Evolutionary conservation across 2,329 filamentous ascomycete genomes (phyloP).

Genomic region (Calonectria henricotiae): DNA sequence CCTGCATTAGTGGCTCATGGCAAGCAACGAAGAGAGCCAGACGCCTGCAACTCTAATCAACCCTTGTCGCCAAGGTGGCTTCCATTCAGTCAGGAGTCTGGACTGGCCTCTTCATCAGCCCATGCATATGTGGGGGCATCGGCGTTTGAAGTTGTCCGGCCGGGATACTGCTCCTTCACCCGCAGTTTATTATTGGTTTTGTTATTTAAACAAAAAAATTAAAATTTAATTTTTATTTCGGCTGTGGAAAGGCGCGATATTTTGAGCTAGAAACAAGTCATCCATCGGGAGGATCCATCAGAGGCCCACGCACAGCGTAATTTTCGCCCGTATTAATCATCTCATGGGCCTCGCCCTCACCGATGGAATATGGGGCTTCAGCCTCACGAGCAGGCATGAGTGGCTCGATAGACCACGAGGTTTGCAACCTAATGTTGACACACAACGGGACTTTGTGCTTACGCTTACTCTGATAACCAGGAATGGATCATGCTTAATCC

Average conservation of each 20-base stretch:
- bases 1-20: slow-evolving; percentile 47
- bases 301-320: slow-evolving; percentile 13
- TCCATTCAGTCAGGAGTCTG: slow-evolving; percentile 45
- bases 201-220: too few relatives aligned
- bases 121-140: slow-evolving; percentile 38
- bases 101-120: slow-evolving; percentile 45
- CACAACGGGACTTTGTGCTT: slow-evolving; percentile 41
- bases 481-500: slow-evolving; percentile 37
- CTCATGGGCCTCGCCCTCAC: slow-evolving; percentile 13
- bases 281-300: slow-evolving; percentile 2
- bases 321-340: slow-evolving; percentile 2
- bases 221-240: background rate
- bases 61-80: slow-evolving; percentile 44
- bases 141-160: slow-evolving; percentile 29
- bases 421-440: slow-evolving; percentile 33
- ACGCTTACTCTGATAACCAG: slow-evolving; percentile 29
- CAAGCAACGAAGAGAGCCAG: slow-evolving; percentile 40
- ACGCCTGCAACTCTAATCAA: slow-evolving; percentile 47
- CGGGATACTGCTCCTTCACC: slow-evolving; percentile 13
- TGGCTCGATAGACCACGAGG: slow-evolving; percentile 29
- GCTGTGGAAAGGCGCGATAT: too few relatives aligned
- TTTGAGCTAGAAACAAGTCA: background rate
- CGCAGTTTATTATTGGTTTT: background rate
- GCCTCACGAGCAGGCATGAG: slow-evolving; percentile 20
- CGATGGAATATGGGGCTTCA: slow-evolving; percentile 19